Percentiles rank a stretch among this genome's conserved stretches.
Evolutionary conservation across 2,329 filamentous ascomycete genomes (phyloP).

Genomic region (Trematosphaeria pertusa): DNA sequence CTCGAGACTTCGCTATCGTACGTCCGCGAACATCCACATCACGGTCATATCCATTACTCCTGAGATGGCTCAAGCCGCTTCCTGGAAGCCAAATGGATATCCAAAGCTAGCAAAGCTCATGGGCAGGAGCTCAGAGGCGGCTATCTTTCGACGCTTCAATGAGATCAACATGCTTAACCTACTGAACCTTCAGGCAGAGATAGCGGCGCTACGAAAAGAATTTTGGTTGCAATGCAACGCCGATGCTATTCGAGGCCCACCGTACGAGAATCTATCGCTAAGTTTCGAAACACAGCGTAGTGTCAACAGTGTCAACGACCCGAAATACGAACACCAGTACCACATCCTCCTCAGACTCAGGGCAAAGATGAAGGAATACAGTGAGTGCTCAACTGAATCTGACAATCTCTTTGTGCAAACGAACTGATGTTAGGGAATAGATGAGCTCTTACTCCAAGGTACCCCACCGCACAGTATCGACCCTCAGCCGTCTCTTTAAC

Average conservation of each 20-base stretch:
- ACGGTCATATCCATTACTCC: no score
- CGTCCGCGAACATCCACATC: no score
- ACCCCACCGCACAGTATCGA: no score
- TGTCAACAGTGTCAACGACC: neutral
- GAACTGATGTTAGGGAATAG: neutral
- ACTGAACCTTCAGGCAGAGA: constrained; percentile 10
- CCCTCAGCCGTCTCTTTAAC: no score
- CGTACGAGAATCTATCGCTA: neutral
- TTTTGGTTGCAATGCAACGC: neutral
- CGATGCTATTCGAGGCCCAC: neutral
- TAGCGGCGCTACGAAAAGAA: neutral
- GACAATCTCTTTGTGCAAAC: neutral
- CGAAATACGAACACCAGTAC: neutral
- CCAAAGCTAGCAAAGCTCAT: constrained; percentile 1
- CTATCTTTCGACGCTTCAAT: constrained; percentile 18
- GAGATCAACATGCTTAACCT: constrained; percentile 12
- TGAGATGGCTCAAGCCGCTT: neutral
- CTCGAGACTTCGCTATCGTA: no score
- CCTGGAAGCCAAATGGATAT: neutral
- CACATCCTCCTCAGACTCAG: neutral
- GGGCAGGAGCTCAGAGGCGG: neutral
- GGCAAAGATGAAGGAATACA: neutral
- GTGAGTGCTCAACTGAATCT: neutral
- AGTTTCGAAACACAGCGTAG: neutral
- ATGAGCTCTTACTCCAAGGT: neutral